Evolutionary conservation across 2,329 filamentous ascomycete species (phyloP).

Genomic region (Rhynchosporium graminicola): DNA sequence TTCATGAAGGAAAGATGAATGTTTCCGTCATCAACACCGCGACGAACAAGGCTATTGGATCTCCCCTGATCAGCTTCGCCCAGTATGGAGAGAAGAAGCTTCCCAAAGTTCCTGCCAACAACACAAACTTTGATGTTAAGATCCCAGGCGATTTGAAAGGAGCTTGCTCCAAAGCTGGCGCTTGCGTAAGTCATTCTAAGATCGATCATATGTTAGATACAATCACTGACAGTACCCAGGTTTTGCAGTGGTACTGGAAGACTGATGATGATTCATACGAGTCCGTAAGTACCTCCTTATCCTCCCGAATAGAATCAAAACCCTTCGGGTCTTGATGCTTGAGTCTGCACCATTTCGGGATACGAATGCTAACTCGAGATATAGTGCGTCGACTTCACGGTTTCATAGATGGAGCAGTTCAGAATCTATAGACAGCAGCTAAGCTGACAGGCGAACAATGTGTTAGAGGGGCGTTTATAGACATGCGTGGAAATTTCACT

Average conservation of each 20-base stretch:
- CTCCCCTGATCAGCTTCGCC: constrained; percentile 50
- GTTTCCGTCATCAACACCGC: constrained; percentile 53
- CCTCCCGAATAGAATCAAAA: background rate
- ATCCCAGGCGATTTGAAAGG: constrained; percentile 54
- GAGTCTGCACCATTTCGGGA: background rate
- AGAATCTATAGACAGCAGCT: no score
- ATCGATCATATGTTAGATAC: background rate
- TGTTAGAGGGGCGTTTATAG: no score
- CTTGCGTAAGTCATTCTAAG: constrained; percentile 30
- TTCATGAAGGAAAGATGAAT: constrained; percentile 57
- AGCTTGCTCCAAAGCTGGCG: constrained; percentile 33
- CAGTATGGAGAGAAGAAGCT: constrained; percentile 50
- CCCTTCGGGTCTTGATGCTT: no score
- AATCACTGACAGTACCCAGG: constrained; percentile 47
- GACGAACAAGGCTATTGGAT: constrained; percentile 50
- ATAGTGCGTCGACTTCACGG: constrained; percentile 51
- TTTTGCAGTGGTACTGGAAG: constrained; percentile 55
- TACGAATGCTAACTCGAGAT: background rate
- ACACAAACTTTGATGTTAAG: constrained; percentile 54
- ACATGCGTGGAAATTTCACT: no score
- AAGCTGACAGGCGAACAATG: no score
- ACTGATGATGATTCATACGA: constrained; percentile 53
- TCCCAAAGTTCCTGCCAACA: constrained; percentile 45
- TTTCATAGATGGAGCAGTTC: constrained; percentile 8
- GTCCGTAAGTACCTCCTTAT: constrained; percentile 30